Base-by-base conservation (phyloP, 2,329 filamentous ascomycete genomes). In the Dothistroma septosporum region DNA sequence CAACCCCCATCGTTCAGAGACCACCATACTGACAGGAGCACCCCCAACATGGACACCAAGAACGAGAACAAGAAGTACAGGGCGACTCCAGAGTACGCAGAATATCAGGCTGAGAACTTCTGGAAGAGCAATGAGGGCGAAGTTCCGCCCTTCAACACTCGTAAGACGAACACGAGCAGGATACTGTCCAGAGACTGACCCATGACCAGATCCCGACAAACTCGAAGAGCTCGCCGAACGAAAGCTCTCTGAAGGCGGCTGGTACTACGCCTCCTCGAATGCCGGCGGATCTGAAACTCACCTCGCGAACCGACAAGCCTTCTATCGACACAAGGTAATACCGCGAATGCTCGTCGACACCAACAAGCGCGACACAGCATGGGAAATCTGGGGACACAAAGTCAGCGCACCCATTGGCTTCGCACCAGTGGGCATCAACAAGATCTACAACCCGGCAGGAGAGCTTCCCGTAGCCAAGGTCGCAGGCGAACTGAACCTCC, bases 361-460 rank as follows among this genome's bases (percentile, higher is more conserved):
- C 8, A 85, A 83, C 68, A 73, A 72, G 33, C 81, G 84, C 41
- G 84, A 87, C 66, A 85, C 83, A 0, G 73, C 74, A 1, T 83
- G 83, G 12, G 76, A 74, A 4, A 83, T 88, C 62, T 88, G 87
- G 71, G 82, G 85, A 14, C 83, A 87, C 70, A 77, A 79, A 53
- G 80, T 85, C 14, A 76, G 80, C 1, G 84, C 84, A 0, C 85
- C 85, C 0, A 82, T 88, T 55, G 84, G 83, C n/a, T 85, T 88
- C 67, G 83, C 85, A 0, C 85, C 85, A 1, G 82, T 87, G 31
- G 85, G 85, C 4, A 87, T 88, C 66, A 87, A 88, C 75, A 82
- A 83, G 63, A 88, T 87, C 66, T 87, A 87, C 74, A 79, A 87
- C 66, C 78, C 80, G 0, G 69, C 74, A 0, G 85, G 82, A 44